Base-by-base conservation (phyloP, 2,329 filamentous ascomycete genomes). In the Xylariaceae sp. region DNA sequence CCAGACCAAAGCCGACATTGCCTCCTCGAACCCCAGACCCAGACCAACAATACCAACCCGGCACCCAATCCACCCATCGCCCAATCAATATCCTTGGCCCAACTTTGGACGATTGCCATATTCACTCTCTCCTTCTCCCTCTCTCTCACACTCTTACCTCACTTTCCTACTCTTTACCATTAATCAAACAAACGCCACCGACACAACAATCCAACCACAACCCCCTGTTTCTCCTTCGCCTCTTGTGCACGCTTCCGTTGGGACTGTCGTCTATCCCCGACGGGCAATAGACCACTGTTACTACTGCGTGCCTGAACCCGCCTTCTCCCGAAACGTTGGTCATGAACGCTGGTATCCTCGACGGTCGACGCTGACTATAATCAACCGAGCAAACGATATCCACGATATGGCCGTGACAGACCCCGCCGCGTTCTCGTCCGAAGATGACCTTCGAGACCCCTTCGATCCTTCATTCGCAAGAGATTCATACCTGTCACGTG, bases 381-480 rank as follows among this genome's bases (percentile, higher is more conserved):
- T 51, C 45, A 53, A 54, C 44, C 41, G 52, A 56, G 35, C 34
- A 58, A 40, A 55, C 43, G 60, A 64, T 53, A 64, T 55, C 57
- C 63, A 65, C 56, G 62, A 57, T 34, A 59, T 64, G 53, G 60
- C 62, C 48, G 51, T 60, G 30, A 62, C 60, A 55, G 62, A 65
- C 39, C 51, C 64, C 12, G 45, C 55, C 42, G 41, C 54, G 9
- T 67, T 65, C 51, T 60, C 59, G 11, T 56, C 63, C 55, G 65
- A 64, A 43, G 66, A 68, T 50, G 43, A 47, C 29, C 49, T 53
- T 37, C 51, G 53, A 46, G 56, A 63, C 56, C 11, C 64, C 12
- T 67, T 66, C 51, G 66, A 69, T 27, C 60, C 62, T 49, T 62
- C 64, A 35, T 62, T 65, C 49, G 55, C 65, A 30, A 62, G 64